Evolutionary conservation across 2,329 filamentous ascomycete genomes (phyloP), one percentile per base, ranked within the genome.

Genomic region (Aspergillus viridinutans): DNA sequence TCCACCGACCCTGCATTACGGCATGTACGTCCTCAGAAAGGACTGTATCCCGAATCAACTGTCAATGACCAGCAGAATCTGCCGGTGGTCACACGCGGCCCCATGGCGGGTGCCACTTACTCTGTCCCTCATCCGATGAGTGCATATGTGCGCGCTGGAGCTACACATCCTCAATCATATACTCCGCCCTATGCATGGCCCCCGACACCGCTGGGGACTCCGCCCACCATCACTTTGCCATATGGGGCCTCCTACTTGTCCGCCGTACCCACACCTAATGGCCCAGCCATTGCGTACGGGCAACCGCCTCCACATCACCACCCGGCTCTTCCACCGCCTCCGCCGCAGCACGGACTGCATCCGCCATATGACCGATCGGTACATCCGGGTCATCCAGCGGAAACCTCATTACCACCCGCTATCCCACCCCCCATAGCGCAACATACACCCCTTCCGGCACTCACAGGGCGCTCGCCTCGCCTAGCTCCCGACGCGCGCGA

Each of bases 31-130:
- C 93, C 93, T 0, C 83, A 88, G 49, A 97, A 96, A 80, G 93
- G 92, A 70, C 91, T 97, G 85, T 99, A 99, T 72, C 94, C 94
- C 0, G 94, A 99, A 74, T 96, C 93, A 1, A 96, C 91, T 49
- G 86, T 97, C 65, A 90, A 91, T 69, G 93, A 97, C 68, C 83
- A 87, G 60, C 88, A 88, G 71, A 88, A 88, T 57, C 86, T 91
- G 14, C 90, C 92, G 12, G 87, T 90, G 2, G 84, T 95, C 42
- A 93, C 91, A 12, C 85, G 91, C 63, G 84, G 88, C 0, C 91
- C 85, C 5, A 86, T 87, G 83, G 75, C 78, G 32, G 83, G 82
- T 9, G 79, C 81, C 17, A 65, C 73, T 10, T 85, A 84, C 68
- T 75, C 80, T 6, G 77, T 81, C 28, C 73, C 80, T 56, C 78